A percentile compares a stretch with the other conserved stretches of the same genome.
phyloP scores from a whole-genome alignment of 2,329 filamentous ascomycete genomes.

The Fusarium torreyae region DNA sequence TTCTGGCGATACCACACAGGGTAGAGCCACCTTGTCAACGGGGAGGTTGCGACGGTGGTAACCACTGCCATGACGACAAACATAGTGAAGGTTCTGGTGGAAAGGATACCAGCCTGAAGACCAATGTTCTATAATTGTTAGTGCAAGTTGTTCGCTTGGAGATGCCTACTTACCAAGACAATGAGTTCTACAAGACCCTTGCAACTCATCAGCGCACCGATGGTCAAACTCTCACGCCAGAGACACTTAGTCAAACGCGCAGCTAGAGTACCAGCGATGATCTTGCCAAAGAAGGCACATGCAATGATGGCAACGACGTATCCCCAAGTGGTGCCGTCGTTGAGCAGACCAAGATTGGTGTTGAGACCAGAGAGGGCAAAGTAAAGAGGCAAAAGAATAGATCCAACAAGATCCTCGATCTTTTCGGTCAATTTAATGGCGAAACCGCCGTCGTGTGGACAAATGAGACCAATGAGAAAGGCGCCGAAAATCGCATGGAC shows the following conservation, averaged over 20 bases:
- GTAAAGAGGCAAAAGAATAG: slow-evolving; percentile 89
- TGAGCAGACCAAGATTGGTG: slow-evolving; percentile 87
- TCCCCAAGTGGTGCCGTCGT: slow-evolving; percentile 87
- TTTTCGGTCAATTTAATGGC: slow-evolving; percentile 94
- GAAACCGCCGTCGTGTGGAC: slow-evolving; percentile 90
- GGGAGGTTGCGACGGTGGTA: slow-evolving; percentile 88
- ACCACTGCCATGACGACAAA: slow-evolving; percentile 95
- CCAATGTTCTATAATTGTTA: slow-evolving; percentile 73
- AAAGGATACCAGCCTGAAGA: slow-evolving; percentile 85
- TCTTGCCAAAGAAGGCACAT: slow-evolving; percentile 88
- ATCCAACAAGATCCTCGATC: slow-evolving; percentile 90
- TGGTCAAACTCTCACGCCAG: slow-evolving; percentile 91
- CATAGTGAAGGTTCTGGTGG: slow-evolving; percentile 87
- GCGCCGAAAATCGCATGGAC: slow-evolving; percentile 96
- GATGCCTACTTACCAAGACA: slow-evolving; percentile 76
- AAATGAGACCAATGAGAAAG: slow-evolving; percentile 90
- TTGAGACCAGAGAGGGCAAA: slow-evolving; percentile 93
- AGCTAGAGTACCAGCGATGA: slow-evolving; percentile 84
- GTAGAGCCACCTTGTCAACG: slow-evolving; percentile 80
- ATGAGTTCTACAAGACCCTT: slow-evolving; percentile 96
- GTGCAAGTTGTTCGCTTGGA: fast-evolving
- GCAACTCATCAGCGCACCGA: slow-evolving; percentile 95
- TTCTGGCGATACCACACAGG: slow-evolving; percentile 73
- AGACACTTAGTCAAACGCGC: slow-evolving; percentile 79
- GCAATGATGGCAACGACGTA: slow-evolving; percentile 88